Evolutionary conservation across 176 grass and related monocot species (phyloP).

Genomic region (Carex littledalei): DNA sequence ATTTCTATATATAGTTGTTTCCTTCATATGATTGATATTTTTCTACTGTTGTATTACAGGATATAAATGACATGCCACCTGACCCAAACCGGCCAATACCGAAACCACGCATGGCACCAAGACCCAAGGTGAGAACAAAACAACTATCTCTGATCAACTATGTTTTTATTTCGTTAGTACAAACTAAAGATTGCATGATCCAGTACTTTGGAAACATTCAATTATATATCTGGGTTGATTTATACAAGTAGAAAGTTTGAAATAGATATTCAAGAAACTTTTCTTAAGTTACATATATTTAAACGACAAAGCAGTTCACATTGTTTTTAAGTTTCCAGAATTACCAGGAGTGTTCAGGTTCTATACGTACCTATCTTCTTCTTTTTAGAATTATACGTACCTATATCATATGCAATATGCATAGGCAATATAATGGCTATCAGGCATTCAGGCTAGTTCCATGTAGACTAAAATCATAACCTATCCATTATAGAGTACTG

Average conservation of each 20-base stretch:
- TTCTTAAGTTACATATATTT: not conserved
- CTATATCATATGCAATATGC: not conserved
- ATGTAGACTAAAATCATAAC: not conserved
- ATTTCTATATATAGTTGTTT: not conserved
- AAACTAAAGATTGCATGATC: not conserved
- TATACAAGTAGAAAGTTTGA: not conserved
- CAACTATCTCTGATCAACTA: not conserved
- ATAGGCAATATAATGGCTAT: not conserved
- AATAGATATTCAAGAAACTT: not conserved
- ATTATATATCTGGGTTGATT: not conserved
- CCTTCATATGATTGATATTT: not conserved
- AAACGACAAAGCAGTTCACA: not conserved
- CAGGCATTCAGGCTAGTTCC: not conserved
- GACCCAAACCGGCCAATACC: slow-evolving; percentile 24
- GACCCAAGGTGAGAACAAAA: slow-evolving; percentile 23
- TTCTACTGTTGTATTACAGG: slow-evolving; percentile 16
- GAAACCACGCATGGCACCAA: slow-evolving; percentile 24
- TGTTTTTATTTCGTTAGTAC: not conserved
- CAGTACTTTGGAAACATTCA: not conserved
- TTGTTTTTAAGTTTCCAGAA: not conserved
- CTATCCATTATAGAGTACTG: not conserved
- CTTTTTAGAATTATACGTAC: too few relatives aligned
- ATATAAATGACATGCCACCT: slow-evolving; percentile 22
- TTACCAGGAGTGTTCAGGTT: not conserved
- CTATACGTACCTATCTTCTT: too few relatives aligned